Evolutionary conservation across 129 eudicot genomes (phyloP).

Genomic region (Mikania micrantha): DNA sequence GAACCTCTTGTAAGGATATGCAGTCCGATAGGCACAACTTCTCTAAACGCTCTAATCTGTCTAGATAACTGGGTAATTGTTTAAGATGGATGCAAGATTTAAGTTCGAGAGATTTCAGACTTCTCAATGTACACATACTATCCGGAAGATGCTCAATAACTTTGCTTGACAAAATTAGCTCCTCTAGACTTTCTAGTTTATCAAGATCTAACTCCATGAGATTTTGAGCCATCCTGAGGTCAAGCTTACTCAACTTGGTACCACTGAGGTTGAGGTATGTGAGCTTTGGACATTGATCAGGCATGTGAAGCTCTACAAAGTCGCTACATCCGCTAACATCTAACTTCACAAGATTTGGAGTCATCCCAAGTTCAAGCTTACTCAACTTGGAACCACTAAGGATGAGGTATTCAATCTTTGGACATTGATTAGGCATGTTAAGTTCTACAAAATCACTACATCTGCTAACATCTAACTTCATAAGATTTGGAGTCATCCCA

Average conservation of each 20-base stretch:
- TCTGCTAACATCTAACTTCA: neutral
- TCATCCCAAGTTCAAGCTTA: neutral
- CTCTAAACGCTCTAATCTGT: neutral
- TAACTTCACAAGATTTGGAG: neutral
- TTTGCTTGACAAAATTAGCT: neutral
- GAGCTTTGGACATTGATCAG: neutral
- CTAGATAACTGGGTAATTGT: neutral
- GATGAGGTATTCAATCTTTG: neutral
- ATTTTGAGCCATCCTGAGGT: neutral
- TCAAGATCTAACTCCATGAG: too few relatives aligned
- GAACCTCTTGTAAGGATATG: neutral
- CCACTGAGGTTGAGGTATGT: neutral
- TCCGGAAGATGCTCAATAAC: neutral
- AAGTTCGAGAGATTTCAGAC: neutral
- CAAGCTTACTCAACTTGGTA: neutral
- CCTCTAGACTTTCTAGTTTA: neutral
- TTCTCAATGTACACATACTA: constrained; percentile 2
- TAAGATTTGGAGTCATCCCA: neutral
- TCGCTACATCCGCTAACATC: neutral
- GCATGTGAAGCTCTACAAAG: neutral
- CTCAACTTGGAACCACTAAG: neutral
- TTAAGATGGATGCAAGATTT: neutral
- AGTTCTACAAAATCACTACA: neutral
- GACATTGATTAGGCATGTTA: neutral
- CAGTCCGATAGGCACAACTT: neutral